A percentile compares a stretch with the other conserved stretches of the same genome.
Conservation (phyloP, 1,139 yeast genomes). For the Debaryomyces nepalensis region DNA sequence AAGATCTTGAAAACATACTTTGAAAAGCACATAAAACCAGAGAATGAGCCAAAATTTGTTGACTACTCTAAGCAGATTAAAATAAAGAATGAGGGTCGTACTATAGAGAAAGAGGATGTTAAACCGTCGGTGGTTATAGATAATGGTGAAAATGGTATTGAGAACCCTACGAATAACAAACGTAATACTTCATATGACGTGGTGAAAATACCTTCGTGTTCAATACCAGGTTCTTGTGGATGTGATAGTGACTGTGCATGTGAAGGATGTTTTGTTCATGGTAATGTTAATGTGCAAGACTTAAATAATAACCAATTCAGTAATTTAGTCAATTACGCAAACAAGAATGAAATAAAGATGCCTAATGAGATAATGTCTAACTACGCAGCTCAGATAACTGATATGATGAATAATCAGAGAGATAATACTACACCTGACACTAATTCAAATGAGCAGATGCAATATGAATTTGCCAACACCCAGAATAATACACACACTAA, state of each 20-base stretch:
- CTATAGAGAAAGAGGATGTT: neutral
- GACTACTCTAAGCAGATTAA: conserved; percentile 11
- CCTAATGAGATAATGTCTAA: conserved; percentile 1
- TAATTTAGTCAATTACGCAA: conserved; percentile 6
- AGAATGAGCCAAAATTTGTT: conserved; percentile 14
- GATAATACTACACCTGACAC: neutral
- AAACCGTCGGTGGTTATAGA: neutral
- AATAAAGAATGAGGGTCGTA: conserved; percentile 7
- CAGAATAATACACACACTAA: neutral
- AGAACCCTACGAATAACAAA: conserved; percentile 8
- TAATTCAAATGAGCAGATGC: neutral
- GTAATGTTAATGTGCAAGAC: conserved; percentile 22
- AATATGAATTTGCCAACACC: neutral
- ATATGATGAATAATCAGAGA: neutral
- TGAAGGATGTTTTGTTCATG: conserved; percentile 53
- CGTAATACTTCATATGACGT: conserved; percentile 25
- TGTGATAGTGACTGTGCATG: conserved; percentile 55
- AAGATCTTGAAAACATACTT: conserved; percentile 44
- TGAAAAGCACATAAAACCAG: conserved; percentile 26
- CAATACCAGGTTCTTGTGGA: conserved; percentile 54
- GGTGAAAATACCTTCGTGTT: conserved; percentile 43
- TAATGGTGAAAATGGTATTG: conserved; percentile 2
- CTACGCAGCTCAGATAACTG: conserved; percentile 1
- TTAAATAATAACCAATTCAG: conserved; percentile 8
- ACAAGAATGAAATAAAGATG: conserved; percentile 4